Base-by-base conservation (phyloP, 805 yeast genomes). In the Blastobotrys peoriensis region DNA sequence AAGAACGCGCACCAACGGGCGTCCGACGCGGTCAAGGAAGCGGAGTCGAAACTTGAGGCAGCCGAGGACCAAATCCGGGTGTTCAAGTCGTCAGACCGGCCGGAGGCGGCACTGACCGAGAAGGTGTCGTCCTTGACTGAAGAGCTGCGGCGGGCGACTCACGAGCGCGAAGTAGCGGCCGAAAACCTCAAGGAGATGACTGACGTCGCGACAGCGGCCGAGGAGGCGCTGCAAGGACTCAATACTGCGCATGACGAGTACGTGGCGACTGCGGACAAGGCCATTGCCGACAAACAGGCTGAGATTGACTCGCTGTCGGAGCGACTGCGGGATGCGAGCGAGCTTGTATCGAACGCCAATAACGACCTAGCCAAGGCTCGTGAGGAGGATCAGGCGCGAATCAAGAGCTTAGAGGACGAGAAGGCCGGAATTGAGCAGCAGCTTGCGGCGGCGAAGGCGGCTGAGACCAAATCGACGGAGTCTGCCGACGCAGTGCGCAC, bases 141-240 rank as follows among this genome's bases (percentile, higher is more conserved):
- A 10, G 75, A 74, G 37, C 60, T 76, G 18, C 72, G 71, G 27
- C 68, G 68, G 45, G 66, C 81, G 5, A 68, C 72, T 43, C 67
- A 70, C 37, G 86, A 81, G 44, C 69, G 83, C 44, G 74, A 70
- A 18, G 65, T 74, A 13, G 76, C 86, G 0, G 75, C 75, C 51
- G 67, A 73, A n/a, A 78, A 74, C 54, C 71, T 76, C 6, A 70
- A 70, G n/a, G 80, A 82, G 52, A 75, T 81, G 58, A 76, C 79
- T 45, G 67, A 66, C n/a, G 71, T 86, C 34, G 79, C 88, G 0
- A 63, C 64, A 41, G 77, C 83, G 10, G 77, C 86, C 3, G 94
- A 86, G 56, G 76, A 74, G 42, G 78, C 88, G 3, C 67, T 86
- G 33, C 62, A 66, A 33, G 68, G 71, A 38, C 66, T 85, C 47